Evolutionary conservation across 2,329 filamentous ascomycete species (phyloP), one percentile per base, ranked within the genome.

Genomic region (Penicillium hesseltinei): DNA sequence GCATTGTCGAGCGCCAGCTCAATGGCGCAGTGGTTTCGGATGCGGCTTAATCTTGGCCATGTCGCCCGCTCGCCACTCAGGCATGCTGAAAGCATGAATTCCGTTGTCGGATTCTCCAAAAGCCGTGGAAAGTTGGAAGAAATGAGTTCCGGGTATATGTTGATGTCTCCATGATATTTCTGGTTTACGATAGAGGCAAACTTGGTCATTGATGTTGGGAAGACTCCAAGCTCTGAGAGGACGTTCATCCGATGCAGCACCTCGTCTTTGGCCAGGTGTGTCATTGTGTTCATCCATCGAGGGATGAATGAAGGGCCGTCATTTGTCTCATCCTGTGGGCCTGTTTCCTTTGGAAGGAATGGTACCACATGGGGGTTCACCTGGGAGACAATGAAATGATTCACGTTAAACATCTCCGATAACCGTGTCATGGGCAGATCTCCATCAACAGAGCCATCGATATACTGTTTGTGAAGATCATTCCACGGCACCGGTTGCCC

Each of bases 331-430:
- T 55, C 59, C 19, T 59, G 65, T 29, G 67, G 62, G 70, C 69
- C 81, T 59, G 91, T 89, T 57, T 95, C 90, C 63, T 87, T 89
- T 17, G 84, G 81, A 17, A 97, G 78, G 67, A 97, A 96, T 0
- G 91, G 91, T 0, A 95, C 85, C 9, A 97, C 90, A 67, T 97
- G 93, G 0, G 93, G 93, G 67, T 97, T 97, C 50, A 97, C 92
- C 72, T 97, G 93, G 0, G 92, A 96, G 19, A 97, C 93, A 64
- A 97, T 97, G 70, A 97, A 97, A 71, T 97, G 93, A 69, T 97
- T 97, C 71, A 97, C 92, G 69, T 97, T 96, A 80, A 97, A 96
- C 89, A 97, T 92, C 70, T 96, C 92, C 0, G 92, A 87, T 17
- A 97, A 80, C 2, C 91, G 85, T 21, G 88, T 91, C 86, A 96